A percentile compares a stretch with the other conserved stretches of the same genome.
Evolutionary conservation across 1,139 yeast species (phyloP).

Genomic region (Hemisphaericaspora lyxosophila): DNA sequence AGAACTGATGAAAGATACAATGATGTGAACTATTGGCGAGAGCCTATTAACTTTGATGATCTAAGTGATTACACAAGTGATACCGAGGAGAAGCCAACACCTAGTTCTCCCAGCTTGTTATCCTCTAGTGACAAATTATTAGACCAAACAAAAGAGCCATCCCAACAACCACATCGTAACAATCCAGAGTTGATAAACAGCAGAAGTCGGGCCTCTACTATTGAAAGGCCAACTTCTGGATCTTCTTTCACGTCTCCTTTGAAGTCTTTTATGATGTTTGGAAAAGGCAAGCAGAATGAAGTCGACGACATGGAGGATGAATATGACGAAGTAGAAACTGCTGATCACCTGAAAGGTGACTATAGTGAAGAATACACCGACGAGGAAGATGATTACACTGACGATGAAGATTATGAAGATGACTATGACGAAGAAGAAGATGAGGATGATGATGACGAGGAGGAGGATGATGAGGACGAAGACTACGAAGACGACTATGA

Average conservation of each 20-base stretch:
- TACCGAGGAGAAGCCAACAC: conserved; percentile 13
- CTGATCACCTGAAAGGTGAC: conserved; percentile 15
- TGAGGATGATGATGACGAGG: conserved; percentile 30
- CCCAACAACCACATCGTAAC: background rate
- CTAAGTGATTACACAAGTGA: conserved; percentile 46
- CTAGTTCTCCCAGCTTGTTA: conserved; percentile 6
- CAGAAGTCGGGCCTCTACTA: conserved; percentile 11
- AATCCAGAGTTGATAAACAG: conserved; percentile 11
- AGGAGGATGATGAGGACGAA: conserved; percentile 25
- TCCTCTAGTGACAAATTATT: background rate
- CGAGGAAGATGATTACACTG: conserved; percentile 19
- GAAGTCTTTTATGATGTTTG: conserved; percentile 43
- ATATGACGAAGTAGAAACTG: conserved; percentile 17
- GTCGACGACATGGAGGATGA: background rate
- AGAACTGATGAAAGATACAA: conserved; percentile 63
- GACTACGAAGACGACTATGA: conserved; percentile 27
- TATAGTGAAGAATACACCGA: conserved; percentile 18
- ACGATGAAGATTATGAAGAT: conserved; percentile 30
- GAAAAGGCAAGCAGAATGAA: conserved; percentile 20
- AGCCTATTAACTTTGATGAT: conserved; percentile 68
- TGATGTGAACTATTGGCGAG: conserved; percentile 92
- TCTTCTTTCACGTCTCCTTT: conserved; percentile 45
- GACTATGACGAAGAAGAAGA: conserved; percentile 30
- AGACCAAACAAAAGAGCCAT: background rate
- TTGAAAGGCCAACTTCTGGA: conserved; percentile 36